Evolutionary conservation across 2,329 filamentous ascomycete species (phyloP).

Genomic region (Cytospora chrysosperma): DNA sequence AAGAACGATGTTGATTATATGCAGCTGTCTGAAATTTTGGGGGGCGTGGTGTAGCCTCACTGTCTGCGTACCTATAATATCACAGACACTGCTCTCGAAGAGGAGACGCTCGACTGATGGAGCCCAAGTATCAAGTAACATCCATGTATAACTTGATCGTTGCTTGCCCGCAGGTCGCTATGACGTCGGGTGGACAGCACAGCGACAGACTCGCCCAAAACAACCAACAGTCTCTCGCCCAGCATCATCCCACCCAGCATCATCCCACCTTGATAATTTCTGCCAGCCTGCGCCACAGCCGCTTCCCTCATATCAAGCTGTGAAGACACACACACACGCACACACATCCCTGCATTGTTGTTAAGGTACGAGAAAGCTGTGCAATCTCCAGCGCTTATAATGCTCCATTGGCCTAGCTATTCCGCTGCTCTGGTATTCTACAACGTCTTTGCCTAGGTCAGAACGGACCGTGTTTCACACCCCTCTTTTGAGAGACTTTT

Average conservation of each 20-base stretch:
- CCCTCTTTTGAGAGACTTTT: not conserved
- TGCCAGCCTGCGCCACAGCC: not conserved
- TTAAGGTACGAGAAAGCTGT: not conserved
- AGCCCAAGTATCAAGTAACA: constrained; percentile 3
- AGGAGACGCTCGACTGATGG: not conserved
- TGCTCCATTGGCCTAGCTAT: not conserved
- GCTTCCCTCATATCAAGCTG: not conserved
- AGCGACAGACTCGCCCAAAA: constrained; percentile 20
- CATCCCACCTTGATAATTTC: not conserved
- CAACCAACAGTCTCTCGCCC: not conserved
- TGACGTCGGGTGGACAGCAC: constrained; percentile 21
- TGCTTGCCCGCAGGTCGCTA: not conserved
- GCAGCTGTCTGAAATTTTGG: not conserved
- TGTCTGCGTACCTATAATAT: not conserved
- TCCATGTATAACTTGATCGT: not conserved
- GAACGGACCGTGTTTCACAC: not conserved
- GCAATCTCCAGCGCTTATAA: not conserved
- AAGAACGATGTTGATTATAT: not conserved
- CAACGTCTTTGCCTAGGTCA: not conserved
- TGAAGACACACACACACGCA: too few relatives aligned
- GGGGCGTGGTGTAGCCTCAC: not conserved
- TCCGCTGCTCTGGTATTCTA: not conserved
- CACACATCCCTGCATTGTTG: not conserved
- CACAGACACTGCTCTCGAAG: not conserved
- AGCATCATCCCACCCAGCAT: not conserved